A percentile compares a stretch with the other conserved stretches of the same genome.
phyloP scores from a whole-genome alignment of 495 filamentous ascomycete species.

The Xylaria acuta region DNA sequence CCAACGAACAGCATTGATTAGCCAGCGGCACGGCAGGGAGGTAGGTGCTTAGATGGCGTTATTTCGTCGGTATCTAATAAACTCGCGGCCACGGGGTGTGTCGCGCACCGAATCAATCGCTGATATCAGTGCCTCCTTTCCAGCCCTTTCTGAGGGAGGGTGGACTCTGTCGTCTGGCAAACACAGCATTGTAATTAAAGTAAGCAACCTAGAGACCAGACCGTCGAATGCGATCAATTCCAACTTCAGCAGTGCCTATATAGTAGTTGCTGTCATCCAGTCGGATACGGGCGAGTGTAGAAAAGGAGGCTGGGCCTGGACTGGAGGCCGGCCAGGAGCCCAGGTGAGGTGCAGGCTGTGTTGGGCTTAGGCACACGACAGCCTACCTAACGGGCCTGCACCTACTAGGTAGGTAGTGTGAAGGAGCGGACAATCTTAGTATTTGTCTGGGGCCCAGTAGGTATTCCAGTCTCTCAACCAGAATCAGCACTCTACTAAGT shows the following conservation, averaged over 20 bases:
- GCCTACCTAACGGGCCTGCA: not conserved
- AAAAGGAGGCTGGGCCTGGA: not conserved
- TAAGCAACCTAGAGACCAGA: not conserved
- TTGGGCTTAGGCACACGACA: not conserved
- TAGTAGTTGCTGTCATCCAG: not conserved
- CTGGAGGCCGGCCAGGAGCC: not conserved
- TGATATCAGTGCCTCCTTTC: not conserved
- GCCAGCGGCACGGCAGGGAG: constrained; percentile 8
- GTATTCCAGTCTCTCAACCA: not conserved
- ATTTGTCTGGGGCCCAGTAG: not conserved
- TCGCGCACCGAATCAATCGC: not conserved
- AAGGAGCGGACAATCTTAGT: constrained; percentile 3
- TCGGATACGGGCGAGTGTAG: not conserved
- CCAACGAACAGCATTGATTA: constrained; percentile 1
- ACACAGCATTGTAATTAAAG: not conserved
- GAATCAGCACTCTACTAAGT: not conserved
- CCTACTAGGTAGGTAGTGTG: not conserved
- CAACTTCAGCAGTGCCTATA: not conserved
- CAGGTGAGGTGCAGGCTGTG: not conserved
- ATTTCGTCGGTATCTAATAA: not conserved
- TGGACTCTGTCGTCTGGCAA: not conserved
- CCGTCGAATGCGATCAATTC: not conserved
- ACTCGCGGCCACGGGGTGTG: constrained; percentile 1
- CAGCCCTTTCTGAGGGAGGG: not conserved
- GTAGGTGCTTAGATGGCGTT: not conserved